Conservation (phyloP, 495 filamentous ascomycete genomes). For the Aspergillus ostianus region DNA sequence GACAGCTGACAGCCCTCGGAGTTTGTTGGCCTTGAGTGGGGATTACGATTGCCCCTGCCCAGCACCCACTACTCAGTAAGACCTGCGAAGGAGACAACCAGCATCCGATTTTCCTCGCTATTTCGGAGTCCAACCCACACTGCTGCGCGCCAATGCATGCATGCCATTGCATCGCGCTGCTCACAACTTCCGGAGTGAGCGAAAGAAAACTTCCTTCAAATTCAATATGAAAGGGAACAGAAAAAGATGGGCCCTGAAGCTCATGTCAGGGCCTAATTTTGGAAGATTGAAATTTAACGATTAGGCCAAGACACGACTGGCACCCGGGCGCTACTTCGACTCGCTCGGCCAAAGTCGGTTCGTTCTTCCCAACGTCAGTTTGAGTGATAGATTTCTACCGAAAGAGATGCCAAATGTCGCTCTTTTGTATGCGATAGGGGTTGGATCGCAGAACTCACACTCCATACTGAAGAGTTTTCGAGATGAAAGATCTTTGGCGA, state of each 20-base stretch:
- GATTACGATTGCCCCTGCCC: too few species aligned
- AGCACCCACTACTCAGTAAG: too few species aligned
- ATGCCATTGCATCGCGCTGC: too few species aligned
- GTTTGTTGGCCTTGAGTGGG: too few species aligned
- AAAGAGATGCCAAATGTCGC: background rate
- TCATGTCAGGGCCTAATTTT: background rate
- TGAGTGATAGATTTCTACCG: background rate
- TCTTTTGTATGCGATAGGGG: background rate
- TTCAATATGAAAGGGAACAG: too few species aligned
- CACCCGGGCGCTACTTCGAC: background rate
- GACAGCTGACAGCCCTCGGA: too few species aligned
- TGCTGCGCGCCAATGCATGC: too few species aligned
- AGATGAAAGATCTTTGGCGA: background rate
- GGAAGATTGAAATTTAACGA: background rate
- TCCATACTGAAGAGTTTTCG: background rate
- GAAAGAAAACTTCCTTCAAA: too few species aligned
- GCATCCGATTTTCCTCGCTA: too few species aligned
- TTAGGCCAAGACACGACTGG: background rate
- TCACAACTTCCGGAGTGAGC: too few species aligned
- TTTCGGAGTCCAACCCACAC: too few species aligned
- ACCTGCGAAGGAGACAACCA: too few species aligned
- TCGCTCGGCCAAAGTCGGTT: background rate
- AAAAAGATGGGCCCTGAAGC: background rate
- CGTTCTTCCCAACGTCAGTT: background rate
- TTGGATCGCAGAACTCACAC: background rate